Evolutionary conservation across 441 rosid genomes (phyloP), one percentile per base, ranked within the genome.

Genomic region (Metrosideros polymorpha): DNA sequence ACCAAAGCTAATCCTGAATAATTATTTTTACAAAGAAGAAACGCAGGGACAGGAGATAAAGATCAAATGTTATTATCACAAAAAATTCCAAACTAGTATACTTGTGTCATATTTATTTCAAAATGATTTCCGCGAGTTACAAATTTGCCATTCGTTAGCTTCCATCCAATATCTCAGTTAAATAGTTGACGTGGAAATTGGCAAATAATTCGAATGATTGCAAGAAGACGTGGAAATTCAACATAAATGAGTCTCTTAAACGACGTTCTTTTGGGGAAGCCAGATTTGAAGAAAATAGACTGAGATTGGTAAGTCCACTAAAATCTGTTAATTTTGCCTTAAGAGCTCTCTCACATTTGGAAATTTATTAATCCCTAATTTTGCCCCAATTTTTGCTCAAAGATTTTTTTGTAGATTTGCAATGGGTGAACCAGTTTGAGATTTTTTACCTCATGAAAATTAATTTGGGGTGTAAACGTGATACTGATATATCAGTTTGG

Each of bases 401-500:
- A 66, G 45, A 35, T 35, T 32, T 32, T 32, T 32, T 66, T 24
- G 0, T 66, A 35, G 0, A 66, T 66, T 32, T 9, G 3, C 9
- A 6, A 5, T 6, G 27, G 0, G 22, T 18, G 45, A 4, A 35
- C 2, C 6, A 4, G 1, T 66, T 66, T 66, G 7, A 0, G 43
- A 66, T 66, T 66, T n/a, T 66, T 66, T 9, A 66, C 18, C 3
- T 5, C 7, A 18, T 3, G 1, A 32, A 9, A 18, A 66, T 35
- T 66, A 0, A 32, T 35, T 66, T 32, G 2, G 6, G 63, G 5
- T n/a, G n/a, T 10, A 22, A 39, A 35, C 9, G 12, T 25, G 59
- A 39, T 2, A 3, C 3, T 9, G 0, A 0, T 0, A 35, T 35
- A 66, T 35, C 14, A 39, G 4, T 9, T 19, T 22, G 4, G 7